Evolutionary conservation across 495 filamentous ascomycete species (phyloP).

Genomic region (Hypoxylon lenormandii): DNA sequence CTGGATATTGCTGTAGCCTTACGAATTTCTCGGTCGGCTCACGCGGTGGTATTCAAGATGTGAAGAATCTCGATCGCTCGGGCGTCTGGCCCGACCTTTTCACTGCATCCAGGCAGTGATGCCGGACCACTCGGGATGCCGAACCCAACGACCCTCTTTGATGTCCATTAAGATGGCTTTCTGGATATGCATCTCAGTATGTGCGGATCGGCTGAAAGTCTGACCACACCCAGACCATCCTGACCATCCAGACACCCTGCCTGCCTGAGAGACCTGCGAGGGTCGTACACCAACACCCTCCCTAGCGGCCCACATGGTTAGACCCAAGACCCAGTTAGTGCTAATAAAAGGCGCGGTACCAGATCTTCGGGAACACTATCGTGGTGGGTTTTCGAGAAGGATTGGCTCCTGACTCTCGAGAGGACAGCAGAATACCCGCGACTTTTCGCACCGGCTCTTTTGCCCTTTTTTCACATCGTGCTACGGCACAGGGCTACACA

Average conservation of each 20-base stretch:
- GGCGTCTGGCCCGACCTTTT: constrained; percentile 9
- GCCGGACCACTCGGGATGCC: constrained; percentile 37
- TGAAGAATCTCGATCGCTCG: constrained; percentile 6
- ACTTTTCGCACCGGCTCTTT: constrained; percentile 26
- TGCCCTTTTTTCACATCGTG: background rate
- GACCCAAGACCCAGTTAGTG: constrained; percentile 33
- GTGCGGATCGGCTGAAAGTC: constrained; percentile 29
- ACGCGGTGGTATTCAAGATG: constrained; percentile 18
- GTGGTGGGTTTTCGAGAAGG: constrained; percentile 19
- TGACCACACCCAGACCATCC: background rate
- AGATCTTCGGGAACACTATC: constrained; percentile 51
- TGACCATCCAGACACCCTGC: constrained; percentile 3
- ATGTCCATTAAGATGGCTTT: constrained; percentile 10
- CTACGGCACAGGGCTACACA: background rate
- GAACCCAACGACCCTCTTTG: constrained; percentile 16
- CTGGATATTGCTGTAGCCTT: constrained; percentile 3
- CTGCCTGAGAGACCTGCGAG: background rate
- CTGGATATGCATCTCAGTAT: constrained; percentile 18
- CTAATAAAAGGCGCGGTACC: constrained; percentile 50
- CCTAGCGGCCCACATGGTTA: constrained; percentile 37
- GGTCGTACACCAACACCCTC: constrained; percentile 36
- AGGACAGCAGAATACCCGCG: constrained; percentile 37
- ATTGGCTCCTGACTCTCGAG: constrained; percentile 30
- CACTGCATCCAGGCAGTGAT: constrained; percentile 14
- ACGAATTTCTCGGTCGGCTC: constrained; percentile 18